A percentile compares a stretch with the other conserved stretches of the same genome.
phyloP scores from a whole-genome alignment of 306 rosid genomes.

The Corylus avellana region DNA sequence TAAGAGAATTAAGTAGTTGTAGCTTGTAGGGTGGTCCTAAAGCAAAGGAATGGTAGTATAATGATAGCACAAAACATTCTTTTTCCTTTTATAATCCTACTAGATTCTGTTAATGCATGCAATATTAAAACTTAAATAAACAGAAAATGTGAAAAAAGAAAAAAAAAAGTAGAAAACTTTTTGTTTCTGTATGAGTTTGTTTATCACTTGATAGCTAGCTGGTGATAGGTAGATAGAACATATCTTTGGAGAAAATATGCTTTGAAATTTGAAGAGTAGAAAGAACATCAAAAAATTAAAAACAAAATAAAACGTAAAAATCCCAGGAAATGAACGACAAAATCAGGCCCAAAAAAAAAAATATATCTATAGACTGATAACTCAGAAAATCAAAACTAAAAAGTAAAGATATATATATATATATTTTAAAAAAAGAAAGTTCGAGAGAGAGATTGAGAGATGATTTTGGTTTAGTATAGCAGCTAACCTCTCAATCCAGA shows the following conservation, averaged over 20 bases:
- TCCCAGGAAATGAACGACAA: too few species aligned
- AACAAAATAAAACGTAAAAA: too few species aligned
- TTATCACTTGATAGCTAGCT: background rate
- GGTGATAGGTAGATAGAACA: background rate
- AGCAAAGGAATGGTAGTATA: background rate
- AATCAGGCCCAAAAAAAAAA: too few species aligned
- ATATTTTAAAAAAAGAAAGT: background rate
- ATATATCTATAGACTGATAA: too few species aligned
- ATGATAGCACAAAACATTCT: background rate
- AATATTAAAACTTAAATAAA: background rate
- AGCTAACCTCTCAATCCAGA: slow-evolving; percentile 38
- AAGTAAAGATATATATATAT: too few species aligned
- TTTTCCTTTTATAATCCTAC: background rate
- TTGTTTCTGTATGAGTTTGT: background rate
- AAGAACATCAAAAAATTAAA: too few species aligned
- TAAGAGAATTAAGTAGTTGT: background rate
- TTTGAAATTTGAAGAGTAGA: background rate
- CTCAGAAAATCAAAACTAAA: background rate
- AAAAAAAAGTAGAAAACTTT: too few species aligned
- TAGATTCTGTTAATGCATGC: background rate
- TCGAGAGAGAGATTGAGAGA: background rate
- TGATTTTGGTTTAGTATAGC: background rate
- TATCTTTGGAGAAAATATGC: background rate
- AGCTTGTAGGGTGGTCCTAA: background rate
- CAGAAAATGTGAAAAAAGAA: too few species aligned